A percentile compares a stretch with the other conserved stretches of the same genome.
phyloP scores from a whole-genome alignment of 2,329 filamentous ascomycete species.

The Pseudopyricularia cyperi region DNA sequence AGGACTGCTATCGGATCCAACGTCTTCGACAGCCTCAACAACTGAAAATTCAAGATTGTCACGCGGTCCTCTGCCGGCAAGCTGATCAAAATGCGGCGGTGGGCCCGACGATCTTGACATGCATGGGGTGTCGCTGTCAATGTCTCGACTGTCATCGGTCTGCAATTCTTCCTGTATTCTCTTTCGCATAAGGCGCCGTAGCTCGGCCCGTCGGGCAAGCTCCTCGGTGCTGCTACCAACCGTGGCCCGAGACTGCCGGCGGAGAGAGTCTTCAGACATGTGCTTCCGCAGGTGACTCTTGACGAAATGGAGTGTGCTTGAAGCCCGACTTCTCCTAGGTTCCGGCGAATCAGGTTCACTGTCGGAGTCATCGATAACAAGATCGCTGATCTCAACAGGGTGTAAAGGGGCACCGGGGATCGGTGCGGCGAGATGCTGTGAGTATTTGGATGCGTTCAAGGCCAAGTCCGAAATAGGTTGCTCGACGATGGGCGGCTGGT shows the following conservation, averaged over 20 bases:
- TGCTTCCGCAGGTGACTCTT: slow-evolving; percentile 30
- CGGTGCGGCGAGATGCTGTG: slow-evolving; percentile 8
- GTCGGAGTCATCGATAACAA: slow-evolving; percentile 24
- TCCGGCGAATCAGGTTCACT: slow-evolving; percentile 20
- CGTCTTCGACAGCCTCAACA: slow-evolving; percentile 7
- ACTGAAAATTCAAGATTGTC: slow-evolving; percentile 35
- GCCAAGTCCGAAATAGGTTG: background rate
- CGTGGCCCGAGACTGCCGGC: slow-evolving; percentile 24
- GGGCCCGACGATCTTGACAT: slow-evolving; percentile 11
- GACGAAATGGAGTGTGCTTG: slow-evolving; percentile 29
- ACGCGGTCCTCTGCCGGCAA: slow-evolving; percentile 28
- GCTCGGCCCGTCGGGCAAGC: slow-evolving; percentile 39
- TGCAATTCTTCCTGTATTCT: slow-evolving; percentile 46
- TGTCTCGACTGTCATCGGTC: slow-evolving; percentile 26
- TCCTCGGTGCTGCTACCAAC: slow-evolving; percentile 37
- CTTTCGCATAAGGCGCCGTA: slow-evolving; percentile 40
- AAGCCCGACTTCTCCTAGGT: slow-evolving; percentile 17
- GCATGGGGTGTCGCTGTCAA: slow-evolving; percentile 12
- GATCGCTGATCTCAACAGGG: slow-evolving; percentile 14
- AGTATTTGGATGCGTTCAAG: slow-evolving; percentile 7
- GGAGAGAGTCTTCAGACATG: slow-evolving; percentile 30
- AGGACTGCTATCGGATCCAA: background rate
- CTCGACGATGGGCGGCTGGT: background rate
- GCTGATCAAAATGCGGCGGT: slow-evolving; percentile 13
- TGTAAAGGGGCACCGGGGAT: slow-evolving; percentile 8